Base-by-base conservation (phyloP, 768 basidiomycete genomes). In the Trametes cinnabarina region DNA sequence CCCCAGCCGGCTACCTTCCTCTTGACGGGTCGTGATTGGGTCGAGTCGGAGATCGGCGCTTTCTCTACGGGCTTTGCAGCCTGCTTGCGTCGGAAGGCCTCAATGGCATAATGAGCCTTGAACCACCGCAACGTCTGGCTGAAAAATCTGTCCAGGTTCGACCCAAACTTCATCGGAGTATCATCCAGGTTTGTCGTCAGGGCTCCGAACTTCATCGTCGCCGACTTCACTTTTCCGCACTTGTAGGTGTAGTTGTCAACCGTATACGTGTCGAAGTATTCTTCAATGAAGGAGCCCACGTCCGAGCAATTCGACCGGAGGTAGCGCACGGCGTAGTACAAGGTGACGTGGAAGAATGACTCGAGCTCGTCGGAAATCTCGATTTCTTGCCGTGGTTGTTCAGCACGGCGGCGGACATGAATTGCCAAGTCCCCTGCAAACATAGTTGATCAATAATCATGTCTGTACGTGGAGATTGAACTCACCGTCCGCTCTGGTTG, bases 381-480 rank as follows among this genome's bases (percentile, higher is more conserved):
- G 14, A 47, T 2, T 51, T 47, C 32, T 57, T 52, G 35, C 43
- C 19, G 6, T 61, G 63, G 17, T 60, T 44, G 37, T 57, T 22
- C 37, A 63, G 57, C 3, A 57, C 43, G 12, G 47, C 19, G 19
- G 51, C 54, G 14, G 66, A 63, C 39, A 55, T 54, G 58, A 60
- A 67, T n/a, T 57, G 58, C 64, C 57, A 62, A 1, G 66, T 65
- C 4, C 66, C 66, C 66, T 67, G 25, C 15, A 1, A 19, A 7
- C 4, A 26, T 6, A 25, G 3, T 22, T 22, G 7, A 30, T 5
- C 32, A n/a, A 8, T 32, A 12, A 32, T 0, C 30, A 32, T 32
- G 7, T 6, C 30, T 7, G 12, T 12, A 32, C 12, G 30, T 32
- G 6, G 5, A 17, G 20, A 41, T 3, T 3, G 3, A 32, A 39